phyloP scores from a whole-genome alignment of 2,329 filamentous ascomycete genomes.

The Elsinoe ampelina region DNA sequence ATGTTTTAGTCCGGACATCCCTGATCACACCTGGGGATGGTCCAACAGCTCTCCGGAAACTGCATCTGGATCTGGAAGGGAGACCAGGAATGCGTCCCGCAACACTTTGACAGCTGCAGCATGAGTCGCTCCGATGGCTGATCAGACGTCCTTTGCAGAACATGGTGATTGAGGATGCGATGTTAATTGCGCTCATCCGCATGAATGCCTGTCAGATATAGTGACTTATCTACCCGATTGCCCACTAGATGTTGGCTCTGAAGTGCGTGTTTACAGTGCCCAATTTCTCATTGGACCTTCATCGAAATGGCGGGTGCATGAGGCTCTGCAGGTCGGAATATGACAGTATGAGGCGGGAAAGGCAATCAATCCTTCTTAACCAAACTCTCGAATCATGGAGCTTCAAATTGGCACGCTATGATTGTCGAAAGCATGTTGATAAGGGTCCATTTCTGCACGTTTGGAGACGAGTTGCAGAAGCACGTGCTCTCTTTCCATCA shows the following conservation, averaged over 20 bases:
- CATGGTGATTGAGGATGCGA: no score
- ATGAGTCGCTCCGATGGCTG: not conserved
- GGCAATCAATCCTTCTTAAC: not conserved
- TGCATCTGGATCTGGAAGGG: no score
- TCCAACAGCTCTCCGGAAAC: no score
- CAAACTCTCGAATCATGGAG: not conserved
- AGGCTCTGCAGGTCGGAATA: not conserved
- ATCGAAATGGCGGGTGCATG: not conserved
- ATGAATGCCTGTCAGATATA: no score
- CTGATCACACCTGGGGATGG: no score
- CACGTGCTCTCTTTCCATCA: constrained; percentile 12
- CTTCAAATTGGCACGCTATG: constrained; percentile 4
- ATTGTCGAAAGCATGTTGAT: not conserved
- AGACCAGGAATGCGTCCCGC: no score
- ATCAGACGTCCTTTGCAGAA: no score
- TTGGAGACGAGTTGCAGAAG: not conserved
- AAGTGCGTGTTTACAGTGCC: not conserved
- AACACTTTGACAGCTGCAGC: not conserved
- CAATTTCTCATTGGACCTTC: not conserved
- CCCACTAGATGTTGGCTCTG: no score
- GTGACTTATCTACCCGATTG: no score
- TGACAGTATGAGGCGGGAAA: not conserved
- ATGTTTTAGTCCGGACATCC: no score
- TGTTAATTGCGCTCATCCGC: no score
- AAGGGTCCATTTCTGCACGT: constrained; percentile 1